A percentile compares a stretch with the other conserved stretches of the same genome.
Evolutionary conservation across 169 alveolate species (phyloP).

Genomic region (Eimeria tenella): DNA sequence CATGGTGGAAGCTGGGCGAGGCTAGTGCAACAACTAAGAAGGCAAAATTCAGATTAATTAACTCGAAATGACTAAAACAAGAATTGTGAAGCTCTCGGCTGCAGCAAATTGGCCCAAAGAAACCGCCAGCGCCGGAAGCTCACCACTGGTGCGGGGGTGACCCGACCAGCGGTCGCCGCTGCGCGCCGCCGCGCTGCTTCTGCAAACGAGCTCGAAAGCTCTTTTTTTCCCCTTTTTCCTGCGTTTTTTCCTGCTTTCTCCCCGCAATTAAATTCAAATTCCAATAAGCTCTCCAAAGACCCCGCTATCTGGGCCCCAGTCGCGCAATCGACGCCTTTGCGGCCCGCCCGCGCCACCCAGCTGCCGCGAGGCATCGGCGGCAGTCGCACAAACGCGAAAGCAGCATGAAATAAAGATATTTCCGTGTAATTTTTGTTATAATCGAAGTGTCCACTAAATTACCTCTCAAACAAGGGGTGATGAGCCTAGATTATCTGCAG

Average conservation of each 20-base stretch:
- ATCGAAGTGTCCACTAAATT: no score
- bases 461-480: no score
- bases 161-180: neutral
- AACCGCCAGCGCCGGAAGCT: no score
- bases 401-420: no score
- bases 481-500: no score
- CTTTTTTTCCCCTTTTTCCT: neutral
- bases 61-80: neutral
- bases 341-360: no score
- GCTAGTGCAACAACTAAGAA: neutral
- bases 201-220: neutral
- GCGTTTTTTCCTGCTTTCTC: neutral
- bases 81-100: neutral
- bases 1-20: neutral
- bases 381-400: no score
- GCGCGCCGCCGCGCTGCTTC: neutral
- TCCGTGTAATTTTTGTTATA: no score
- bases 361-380: no score
- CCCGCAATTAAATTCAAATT: neutral
- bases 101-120: neutral
- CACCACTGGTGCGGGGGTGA: neutral
- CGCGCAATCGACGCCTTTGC: no score
- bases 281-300: neutral
- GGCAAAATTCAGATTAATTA: neutral
- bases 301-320: neutral